Conservation (phyloP, 352 stramenopile genomes). For the Phytophthora melonis region DNA sequence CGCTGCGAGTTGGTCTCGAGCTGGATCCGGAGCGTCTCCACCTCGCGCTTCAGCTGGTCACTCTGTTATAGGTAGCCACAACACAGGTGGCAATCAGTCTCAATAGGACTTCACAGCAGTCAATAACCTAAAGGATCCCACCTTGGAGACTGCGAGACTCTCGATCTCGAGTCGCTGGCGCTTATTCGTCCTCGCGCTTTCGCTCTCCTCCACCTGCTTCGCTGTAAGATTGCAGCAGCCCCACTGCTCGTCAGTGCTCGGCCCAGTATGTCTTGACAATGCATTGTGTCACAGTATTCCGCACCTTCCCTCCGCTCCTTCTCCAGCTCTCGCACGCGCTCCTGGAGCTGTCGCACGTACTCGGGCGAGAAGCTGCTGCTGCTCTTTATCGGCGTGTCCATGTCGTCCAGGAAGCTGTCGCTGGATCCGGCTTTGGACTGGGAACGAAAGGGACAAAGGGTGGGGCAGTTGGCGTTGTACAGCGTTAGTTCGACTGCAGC, state of each 20-base stretch:
- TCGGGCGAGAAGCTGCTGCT: conserved; percentile 16
- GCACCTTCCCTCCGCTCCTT: conserved; percentile 49
- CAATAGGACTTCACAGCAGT: not conserved
- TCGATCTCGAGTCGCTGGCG: conserved; percentile 68
- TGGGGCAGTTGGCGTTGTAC: not conserved
- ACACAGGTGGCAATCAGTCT: not conserved
- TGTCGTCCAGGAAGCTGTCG: conserved; percentile 52
- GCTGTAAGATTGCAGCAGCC: conserved; percentile 31
- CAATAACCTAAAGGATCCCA: conserved; percentile 21
- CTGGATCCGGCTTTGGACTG: conserved; percentile 30
- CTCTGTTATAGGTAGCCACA: conserved; percentile 42
- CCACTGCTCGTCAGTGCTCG: conserved; percentile 1
- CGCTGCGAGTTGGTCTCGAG: conserved; percentile 57
- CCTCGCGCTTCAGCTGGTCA: conserved; percentile 56
- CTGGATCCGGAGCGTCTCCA: conserved; percentile 66
- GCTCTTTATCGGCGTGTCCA: conserved; percentile 38
- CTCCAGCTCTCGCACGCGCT: conserved; percentile 43
- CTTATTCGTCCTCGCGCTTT: conserved; percentile 46
- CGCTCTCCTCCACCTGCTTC: conserved; percentile 35
- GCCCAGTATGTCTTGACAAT: not conserved
- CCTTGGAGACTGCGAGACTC: conserved; percentile 65
- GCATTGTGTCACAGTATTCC: not conserved
- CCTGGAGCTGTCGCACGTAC: conserved; percentile 43
- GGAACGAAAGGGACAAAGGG: not conserved
- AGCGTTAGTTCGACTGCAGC: not conserved